Conservation (phyloP, 306 rosid genomes). For the Cicer bijugum region DNA sequence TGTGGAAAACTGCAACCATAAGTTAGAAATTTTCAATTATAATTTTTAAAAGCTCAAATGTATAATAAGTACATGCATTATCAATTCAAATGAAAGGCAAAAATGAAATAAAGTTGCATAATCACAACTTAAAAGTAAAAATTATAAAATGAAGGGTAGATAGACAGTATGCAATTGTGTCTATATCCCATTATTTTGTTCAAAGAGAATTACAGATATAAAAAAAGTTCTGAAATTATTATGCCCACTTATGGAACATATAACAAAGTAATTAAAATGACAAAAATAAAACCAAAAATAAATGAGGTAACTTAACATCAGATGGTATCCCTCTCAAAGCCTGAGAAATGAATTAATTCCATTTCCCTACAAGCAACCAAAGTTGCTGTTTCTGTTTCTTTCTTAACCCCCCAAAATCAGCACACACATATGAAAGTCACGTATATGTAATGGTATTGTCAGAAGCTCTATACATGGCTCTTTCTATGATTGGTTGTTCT, state of each 20-base stretch:
- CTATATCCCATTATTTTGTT: slow-evolving; percentile 25
- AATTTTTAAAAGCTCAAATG: too few relatives aligned
- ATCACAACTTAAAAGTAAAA: neutral
- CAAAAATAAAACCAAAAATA: neutral
- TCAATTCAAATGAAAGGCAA: too few relatives aligned
- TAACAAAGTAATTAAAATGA: neutral
- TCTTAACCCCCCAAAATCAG: neutral
- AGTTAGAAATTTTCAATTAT: too few relatives aligned
- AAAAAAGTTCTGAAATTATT: neutral
- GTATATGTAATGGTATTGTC: neutral
- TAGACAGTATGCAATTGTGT: neutral
- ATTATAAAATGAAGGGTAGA: neutral
- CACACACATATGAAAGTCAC: neutral
- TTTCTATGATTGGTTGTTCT: slow-evolving; percentile 42
- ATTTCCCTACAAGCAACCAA: slow-evolving; percentile 9
- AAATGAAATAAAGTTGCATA: slow-evolving; percentile 15
- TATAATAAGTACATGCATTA: too few relatives aligned
- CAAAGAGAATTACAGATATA: neutral
- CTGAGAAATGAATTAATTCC: slow-evolving; percentile 11
- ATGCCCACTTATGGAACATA: neutral
- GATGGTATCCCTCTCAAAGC: neutral
- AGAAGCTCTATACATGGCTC: neutral
- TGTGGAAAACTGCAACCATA: too few relatives aligned
- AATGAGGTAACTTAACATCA: slow-evolving; percentile 10
- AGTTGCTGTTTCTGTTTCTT: slow-evolving; percentile 8